Conservation (phyloP, 2,329 filamentous ascomycete genomes). For the Ophiostoma sp. region DNA sequence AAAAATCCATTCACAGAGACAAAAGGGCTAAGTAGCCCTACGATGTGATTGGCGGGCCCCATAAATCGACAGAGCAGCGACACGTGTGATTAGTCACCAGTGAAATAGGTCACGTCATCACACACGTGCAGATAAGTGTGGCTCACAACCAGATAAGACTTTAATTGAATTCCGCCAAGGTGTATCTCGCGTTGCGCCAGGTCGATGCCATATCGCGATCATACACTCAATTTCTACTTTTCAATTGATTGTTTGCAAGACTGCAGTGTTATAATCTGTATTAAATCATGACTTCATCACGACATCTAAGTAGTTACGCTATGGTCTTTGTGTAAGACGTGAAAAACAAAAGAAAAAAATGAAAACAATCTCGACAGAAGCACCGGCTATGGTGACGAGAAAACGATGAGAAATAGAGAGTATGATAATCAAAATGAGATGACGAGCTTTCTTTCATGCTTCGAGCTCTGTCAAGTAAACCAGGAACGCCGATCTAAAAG, state of each 20-base stretch:
- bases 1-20: slow-evolving; percentile 15
- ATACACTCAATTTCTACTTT: not conserved
- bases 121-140: not conserved
- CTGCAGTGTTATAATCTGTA: not conserved
- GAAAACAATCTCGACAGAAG: not conserved
- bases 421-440: not conserved
- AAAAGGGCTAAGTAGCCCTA: slow-evolving; percentile 44
- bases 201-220: not conserved
- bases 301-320: not conserved
- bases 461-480: not conserved
- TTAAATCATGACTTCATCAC: slow-evolving; percentile 3
- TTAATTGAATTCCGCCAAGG: not conserved
- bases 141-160: not conserved
- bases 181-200: not conserved
- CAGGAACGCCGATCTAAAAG: slow-evolving; percentile 1
- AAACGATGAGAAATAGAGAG: not conserved
- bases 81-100: slow-evolving; percentile 17
- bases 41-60: slow-evolving; percentile 16
- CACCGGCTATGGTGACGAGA: not conserved
- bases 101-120: not conserved
- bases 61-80: not conserved
- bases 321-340: not conserved
- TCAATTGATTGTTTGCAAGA: not conserved
- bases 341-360: not conserved
- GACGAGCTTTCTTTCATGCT: not conserved